Base-by-base conservation (phyloP, 2,329 filamentous ascomycete species). In the Cytospora schulzeri region DNA sequence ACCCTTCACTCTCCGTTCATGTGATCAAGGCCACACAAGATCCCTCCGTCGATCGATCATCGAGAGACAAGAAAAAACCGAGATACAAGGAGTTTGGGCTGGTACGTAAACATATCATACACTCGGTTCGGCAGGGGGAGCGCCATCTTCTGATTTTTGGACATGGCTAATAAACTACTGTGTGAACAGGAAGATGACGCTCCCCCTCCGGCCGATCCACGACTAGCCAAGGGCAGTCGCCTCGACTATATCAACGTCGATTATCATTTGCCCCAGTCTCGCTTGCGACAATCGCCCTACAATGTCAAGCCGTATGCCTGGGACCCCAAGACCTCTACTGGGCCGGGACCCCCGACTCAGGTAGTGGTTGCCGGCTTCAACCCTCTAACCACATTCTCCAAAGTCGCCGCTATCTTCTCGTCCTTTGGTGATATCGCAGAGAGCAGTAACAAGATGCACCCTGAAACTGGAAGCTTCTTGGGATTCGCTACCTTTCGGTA, bases 331-430 rank as follows among this genome's bases (percentile, higher is more conserved):
- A 92, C 92, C 5, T 96, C 94, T 2, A 87, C 96, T 70, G 94
- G 93, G 0, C 92, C 93, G 28, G 92, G 92, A 0, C 94, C 94
- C 17, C 92, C 95, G 2, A 92, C 91, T 2, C 92, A 97, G 74
- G 88, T 99, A 57, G 89, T 98, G 4, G 92, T 97, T 24, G 93
- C 89, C n/a, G 92, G 93, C n/a, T 97, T 97, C 75, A 95, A 98
- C 76, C 93, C 94, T 8, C 81, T 98, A 68, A 89, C 91, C 50
- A 86, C 92, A 15, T 91, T 96, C 71, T 85, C 87, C 62, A 91
- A 92, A 71, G 84, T 97, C 58, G 86, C 85, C 22, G 86, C 89
- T 54, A 85, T 91, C 61, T 96, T 96, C 74, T 86, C 89, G 22
- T 87, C 85, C 3, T 96, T 91, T 77, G 93, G 93, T 60, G 92